A percentile compares a stretch with the other conserved stretches of the same genome.
Evolutionary conservation across 2,329 filamentous ascomycete species (phyloP).

Genomic region (Talaromyces sp.): DNA sequence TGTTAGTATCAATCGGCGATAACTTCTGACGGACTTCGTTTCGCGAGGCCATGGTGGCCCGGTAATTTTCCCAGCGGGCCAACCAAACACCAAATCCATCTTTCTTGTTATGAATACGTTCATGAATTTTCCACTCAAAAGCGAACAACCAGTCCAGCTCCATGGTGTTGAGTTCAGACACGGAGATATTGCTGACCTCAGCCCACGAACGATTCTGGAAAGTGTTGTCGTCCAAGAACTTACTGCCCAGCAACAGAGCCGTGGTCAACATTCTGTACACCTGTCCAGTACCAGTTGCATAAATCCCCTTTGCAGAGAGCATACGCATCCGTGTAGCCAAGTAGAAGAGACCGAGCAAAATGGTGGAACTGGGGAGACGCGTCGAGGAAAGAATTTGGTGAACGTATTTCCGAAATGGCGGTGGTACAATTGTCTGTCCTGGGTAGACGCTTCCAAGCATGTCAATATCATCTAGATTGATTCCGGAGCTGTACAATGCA

Average conservation of each 20-base stretch:
- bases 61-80: slow-evolving; percentile 61
- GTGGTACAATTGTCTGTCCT: slow-evolving; percentile 58
- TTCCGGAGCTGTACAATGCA: slow-evolving; percentile 52
- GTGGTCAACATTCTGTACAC: slow-evolving; percentile 85
- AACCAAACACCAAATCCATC: slow-evolving; percentile 62
- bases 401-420: slow-evolving; percentile 85
- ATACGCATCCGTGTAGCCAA: slow-evolving; percentile 76
- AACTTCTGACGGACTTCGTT: slow-evolving; percentile 47
- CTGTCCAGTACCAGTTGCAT: slow-evolving; percentile 58
- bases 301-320: slow-evolving; percentile 54
- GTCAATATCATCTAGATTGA: slow-evolving; percentile 59
- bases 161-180: slow-evolving; percentile 75
- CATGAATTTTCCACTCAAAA: slow-evolving; percentile 79
- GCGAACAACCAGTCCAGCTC: slow-evolving; percentile 83
- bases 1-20: slow-evolving; percentile 61
- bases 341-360: slow-evolving; percentile 85
- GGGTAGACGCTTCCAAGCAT: slow-evolving; percentile 59
- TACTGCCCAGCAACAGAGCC: slow-evolving; percentile 80
- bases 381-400: slow-evolving; percentile 86
- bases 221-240: slow-evolving; percentile 94
- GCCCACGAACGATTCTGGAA: slow-evolving; percentile 98
- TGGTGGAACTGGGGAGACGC: slow-evolving; percentile 82
- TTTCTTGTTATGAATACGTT: slow-evolving; percentile 72
- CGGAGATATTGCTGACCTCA: slow-evolving; percentile 84
- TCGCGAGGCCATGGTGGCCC: slow-evolving; percentile 46